Evolutionary conservation across 2,329 filamentous ascomycete genomes (phyloP).

Genomic region (Scytalidium lignicola): DNA sequence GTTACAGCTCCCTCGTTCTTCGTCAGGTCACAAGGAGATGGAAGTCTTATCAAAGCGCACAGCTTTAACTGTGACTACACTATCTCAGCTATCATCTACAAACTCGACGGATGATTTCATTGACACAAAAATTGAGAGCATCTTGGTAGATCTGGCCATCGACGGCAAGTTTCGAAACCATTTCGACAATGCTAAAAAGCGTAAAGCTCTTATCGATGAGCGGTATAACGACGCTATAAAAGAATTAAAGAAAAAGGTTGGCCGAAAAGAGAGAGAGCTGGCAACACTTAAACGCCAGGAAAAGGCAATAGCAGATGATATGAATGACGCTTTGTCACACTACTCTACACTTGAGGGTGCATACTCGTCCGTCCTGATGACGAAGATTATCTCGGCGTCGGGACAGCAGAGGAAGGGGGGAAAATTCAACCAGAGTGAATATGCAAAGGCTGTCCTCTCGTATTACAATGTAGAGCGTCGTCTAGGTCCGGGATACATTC

Average conservation of each 20-base stretch:
- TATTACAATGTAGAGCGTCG: constrained; percentile 3
- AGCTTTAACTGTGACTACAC: constrained; percentile 1
- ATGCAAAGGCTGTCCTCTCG: constrained; percentile 4
- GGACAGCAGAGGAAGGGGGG: constrained; percentile 4
- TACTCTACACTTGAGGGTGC: constrained; percentile 7
- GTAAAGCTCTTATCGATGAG: not conserved
- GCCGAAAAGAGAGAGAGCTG: constrained; percentile 4
- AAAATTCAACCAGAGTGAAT: constrained; percentile 3
- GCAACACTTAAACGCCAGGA: constrained; percentile 7
- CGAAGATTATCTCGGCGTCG: constrained; percentile 8
- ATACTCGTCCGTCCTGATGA: constrained; percentile 7
- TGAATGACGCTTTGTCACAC: constrained; percentile 6
- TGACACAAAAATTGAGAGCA: constrained; percentile 5
- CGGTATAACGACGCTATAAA: constrained; percentile 1
- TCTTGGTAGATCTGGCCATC: constrained; percentile 1
- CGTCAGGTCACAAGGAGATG: constrained; percentile 1
- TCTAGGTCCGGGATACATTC: not conserved
- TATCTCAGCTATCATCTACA: constrained; percentile 6
- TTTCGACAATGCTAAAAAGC: constrained; percentile 3
- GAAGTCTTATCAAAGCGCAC: constrained; percentile 2
- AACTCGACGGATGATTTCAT: constrained; percentile 4
- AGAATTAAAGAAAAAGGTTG: not conserved
- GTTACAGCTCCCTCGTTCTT: constrained; percentile 7
- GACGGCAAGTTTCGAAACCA: constrained; percentile 1
- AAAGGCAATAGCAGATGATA: constrained; percentile 7